These are phyloP conservation scores for Pleomassaria siparia DNA, from an alignment of 2,329 filamentous ascomycete species.

Conservation along the genomic window DNA sequence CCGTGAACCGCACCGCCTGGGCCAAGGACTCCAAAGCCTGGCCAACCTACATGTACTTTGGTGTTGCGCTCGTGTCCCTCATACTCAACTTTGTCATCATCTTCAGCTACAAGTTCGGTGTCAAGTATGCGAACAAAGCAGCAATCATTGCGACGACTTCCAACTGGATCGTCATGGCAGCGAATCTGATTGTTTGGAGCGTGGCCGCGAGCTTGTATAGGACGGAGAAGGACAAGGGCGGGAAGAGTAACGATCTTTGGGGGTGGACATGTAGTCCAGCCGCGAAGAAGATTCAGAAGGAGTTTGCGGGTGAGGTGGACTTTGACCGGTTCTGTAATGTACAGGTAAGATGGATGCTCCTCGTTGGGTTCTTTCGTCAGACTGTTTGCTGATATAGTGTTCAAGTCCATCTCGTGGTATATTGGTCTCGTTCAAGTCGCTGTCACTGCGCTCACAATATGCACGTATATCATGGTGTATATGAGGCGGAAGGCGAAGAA, in stretches of 20 bases:
- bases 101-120: conserved; percentile 33
- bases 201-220: conserved; percentile 39
- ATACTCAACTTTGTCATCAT: conserved; percentile 40
- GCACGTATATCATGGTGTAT: conserved; percentile 33
- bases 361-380: neutral
- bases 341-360: conserved; percentile 27
- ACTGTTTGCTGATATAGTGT: neutral
- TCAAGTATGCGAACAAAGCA: conserved; percentile 37
- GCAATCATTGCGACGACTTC: conserved; percentile 31
- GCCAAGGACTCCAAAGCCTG: conserved; percentile 38
- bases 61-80: conserved; percentile 30
- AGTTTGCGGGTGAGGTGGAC: conserved; percentile 39
- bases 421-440: conserved; percentile 38
- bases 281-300: conserved; percentile 40
- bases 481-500: conserved; percentile 34
- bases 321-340: conserved; percentile 41
- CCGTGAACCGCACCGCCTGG: conserved; percentile 42
- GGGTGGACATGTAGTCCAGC: conserved; percentile 44
- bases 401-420: conserved; percentile 38
- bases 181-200: conserved; percentile 42
- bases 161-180: conserved; percentile 28
- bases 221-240: conserved; percentile 37
- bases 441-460: conserved; percentile 29
- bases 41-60: conserved; percentile 47
- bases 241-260: conserved; percentile 44